Base-by-base conservation (phyloP, 176 grass and related monocot species). In the Oryza glumipatula region DNA sequence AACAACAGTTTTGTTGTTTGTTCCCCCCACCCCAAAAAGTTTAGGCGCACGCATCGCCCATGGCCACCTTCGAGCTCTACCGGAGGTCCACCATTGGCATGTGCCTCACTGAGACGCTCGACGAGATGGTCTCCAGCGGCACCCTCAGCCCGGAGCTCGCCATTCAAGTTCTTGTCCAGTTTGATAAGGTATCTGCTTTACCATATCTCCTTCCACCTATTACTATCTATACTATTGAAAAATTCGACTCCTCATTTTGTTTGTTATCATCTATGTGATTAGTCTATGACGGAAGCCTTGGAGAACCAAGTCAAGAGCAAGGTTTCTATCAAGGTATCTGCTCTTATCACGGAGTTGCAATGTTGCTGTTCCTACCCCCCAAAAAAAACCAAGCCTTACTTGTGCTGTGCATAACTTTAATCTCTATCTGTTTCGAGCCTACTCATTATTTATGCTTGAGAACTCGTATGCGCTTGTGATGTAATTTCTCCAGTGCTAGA, bases 31-130 rank as follows among this genome's bases (percentile, higher is more conserved):
- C 33, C 33, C 35, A 36, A 36, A 36, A 36, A 2, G 9, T 54
- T 19, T n/a, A 22, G 63, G 13, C 21, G 88, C 78, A 86, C 21
- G 83, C 83, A 90, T 6, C 33, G 1, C 4, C 5, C 43, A 95
- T 95, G 93, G 91, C 93, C n/a, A 98, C 96, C 77, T 98, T 95
- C 76, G 96, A 98, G 89, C 82, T 98, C 11, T 98, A 98, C 68
- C 78, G 93, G 65, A 91, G 93, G 77, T 95, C 96, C 51, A 86
- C 89, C 67, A 98, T 95, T 81, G 93, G 93, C 65, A 94, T 94
- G 91, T 94, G 93, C 85, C 92, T 98, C 80, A 98, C 91, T 36
- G 91, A 95, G 86, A 90, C 93, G 69, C 73, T 98, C 65, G 96
- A 98, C 78, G 93, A 98, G 83, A 98, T 98, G 96, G 96, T 98